Evolutionary conservation across 768 basidiomycete species (phyloP), one percentile per base, ranked within the genome.

Genomic region (Daedaleopsis nitida): DNA sequence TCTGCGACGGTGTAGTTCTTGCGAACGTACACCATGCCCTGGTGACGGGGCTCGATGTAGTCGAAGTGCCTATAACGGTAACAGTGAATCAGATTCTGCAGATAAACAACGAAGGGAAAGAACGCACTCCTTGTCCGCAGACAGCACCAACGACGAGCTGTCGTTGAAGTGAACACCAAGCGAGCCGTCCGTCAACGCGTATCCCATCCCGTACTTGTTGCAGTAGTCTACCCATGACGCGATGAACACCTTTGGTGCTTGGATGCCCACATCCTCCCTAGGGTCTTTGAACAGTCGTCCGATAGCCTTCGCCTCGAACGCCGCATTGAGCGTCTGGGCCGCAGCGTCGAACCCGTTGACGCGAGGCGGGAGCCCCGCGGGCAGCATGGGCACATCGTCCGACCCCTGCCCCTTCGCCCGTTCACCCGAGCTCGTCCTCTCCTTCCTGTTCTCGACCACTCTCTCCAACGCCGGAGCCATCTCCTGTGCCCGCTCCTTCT

Each of bases 201-300:
- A 98, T 1, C 96, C 97, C 92, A 98, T 98, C n/a, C 96, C 97
- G 75, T 98, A 99, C 80, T 98, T 98, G 75, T 95, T 93, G 73
- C 94, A 96, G 71, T 98, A 98, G 74, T 98, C 97, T 44, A 98
- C 91, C 97, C 97, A 98, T n/a, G 92, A 92, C 3, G 91, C 92
- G 64, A 99, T 94, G 76, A 98, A 98, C 48, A 96, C 89, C 55
- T 82, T 82, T 59, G 93, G 91, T 17, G 86, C 81, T 0, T 80
- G 81, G 2, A 92, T 66, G 44, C 74, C 68, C 1, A 69, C 74
- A 32, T 86, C 86, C 47, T 80, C 77, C 50, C 83, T 77, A 3
- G 88, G 86, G 63, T 90, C 83, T 10, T 83, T 79, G 77, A 90
- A 92, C n/a, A 89, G 68, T 57, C 78, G 80, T 1, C 89, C 89